phyloP scores from a whole-genome alignment of 2,329 filamentous ascomycete species.

The Colletotrichum sp. region DNA sequence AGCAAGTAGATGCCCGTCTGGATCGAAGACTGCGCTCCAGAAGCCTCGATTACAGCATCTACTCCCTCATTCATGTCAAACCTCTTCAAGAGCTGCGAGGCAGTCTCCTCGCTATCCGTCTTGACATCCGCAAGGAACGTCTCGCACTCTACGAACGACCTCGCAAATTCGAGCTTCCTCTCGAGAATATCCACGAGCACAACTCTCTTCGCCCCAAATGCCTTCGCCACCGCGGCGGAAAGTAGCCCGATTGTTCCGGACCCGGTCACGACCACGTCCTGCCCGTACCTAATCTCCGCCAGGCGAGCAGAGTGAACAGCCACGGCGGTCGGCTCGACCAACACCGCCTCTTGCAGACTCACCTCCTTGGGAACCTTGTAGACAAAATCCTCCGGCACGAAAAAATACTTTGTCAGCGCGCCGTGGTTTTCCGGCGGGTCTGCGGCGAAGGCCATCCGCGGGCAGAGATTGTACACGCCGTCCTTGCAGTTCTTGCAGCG shows the following conservation, averaged over 20 bases:
- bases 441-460: slow-evolving; percentile 80
- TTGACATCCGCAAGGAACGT: neutral
- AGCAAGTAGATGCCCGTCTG: neutral
- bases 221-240: neutral
- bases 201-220: neutral
- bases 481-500: slow-evolving; percentile 74
- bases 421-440: slow-evolving; percentile 81
- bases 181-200: slow-evolving; percentile 7
- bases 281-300: neutral
- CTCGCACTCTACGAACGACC: neutral
- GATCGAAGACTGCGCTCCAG: neutral
- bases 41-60: neutral
- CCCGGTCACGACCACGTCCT: neutral
- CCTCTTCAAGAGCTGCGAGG: neutral
- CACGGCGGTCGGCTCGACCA: slow-evolving; percentile 7
- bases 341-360: slow-evolving; percentile 18
- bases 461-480: slow-evolving; percentile 82
- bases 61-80: neutral
- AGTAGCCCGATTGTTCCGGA: slow-evolving; percentile 10
- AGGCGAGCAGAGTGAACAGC: slow-evolving; percentile 3
- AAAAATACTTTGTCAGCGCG: slow-evolving; percentile 79
- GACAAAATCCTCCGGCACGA: slow-evolving; percentile 79
- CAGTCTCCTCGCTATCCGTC: neutral
- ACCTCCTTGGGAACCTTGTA: slow-evolving; percentile 77
- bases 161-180: neutral